These are phyloP conservation scores for Schizopora paradoxa DNA, from an alignment of 1,284 basidiomycete species.

Conservation along the genomic window DNA sequence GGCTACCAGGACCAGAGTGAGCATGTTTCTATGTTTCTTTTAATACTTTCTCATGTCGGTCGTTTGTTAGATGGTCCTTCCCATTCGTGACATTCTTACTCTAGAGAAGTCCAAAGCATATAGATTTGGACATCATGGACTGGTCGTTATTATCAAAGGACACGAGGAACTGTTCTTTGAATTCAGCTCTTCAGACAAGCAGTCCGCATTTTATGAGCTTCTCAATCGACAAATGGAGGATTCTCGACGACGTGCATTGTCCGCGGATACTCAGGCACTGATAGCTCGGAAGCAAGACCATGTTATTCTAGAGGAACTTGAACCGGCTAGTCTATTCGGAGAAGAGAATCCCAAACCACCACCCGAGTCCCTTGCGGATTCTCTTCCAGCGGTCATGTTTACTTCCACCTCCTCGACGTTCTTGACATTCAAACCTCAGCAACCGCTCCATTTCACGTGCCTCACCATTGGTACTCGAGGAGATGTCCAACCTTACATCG, in stretches of 20 bases:
- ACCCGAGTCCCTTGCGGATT: slow-evolving; percentile 55
- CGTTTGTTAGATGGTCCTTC: slow-evolving; percentile 82
- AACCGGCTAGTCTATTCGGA: slow-evolving; percentile 37
- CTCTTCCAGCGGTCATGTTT: slow-evolving; percentile 86
- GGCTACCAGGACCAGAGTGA: slow-evolving; percentile 70
- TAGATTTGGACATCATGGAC: slow-evolving; percentile 82
- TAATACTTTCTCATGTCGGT: neutral
- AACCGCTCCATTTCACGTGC: slow-evolving; percentile 83
- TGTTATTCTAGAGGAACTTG: slow-evolving; percentile 70
- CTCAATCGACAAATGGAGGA: slow-evolving; percentile 81
- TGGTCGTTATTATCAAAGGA: slow-evolving; percentile 87
- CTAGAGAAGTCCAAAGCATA: slow-evolving; percentile 84
- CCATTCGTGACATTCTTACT: slow-evolving; percentile 82
- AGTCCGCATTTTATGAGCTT: slow-evolving; percentile 69
- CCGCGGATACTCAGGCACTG: slow-evolving; percentile 36
- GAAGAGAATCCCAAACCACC: slow-evolving; percentile 38
- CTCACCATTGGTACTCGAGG: slow-evolving; percentile 93
- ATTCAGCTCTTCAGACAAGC: slow-evolving; percentile 74
- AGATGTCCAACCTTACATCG: slow-evolving; percentile 93
- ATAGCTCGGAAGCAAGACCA: slow-evolving; percentile 56
- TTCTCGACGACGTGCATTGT: slow-evolving; percentile 43
- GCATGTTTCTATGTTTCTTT: slow-evolving; percentile 24
- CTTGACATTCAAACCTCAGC: slow-evolving; percentile 87
- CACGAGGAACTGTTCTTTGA: slow-evolving; percentile 98
- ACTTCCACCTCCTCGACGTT: slow-evolving; percentile 90